These are phyloP conservation scores for Malus hybrid DNA, from an alignment of 331 rosid genomes.

Conservation along the genomic window DNA sequence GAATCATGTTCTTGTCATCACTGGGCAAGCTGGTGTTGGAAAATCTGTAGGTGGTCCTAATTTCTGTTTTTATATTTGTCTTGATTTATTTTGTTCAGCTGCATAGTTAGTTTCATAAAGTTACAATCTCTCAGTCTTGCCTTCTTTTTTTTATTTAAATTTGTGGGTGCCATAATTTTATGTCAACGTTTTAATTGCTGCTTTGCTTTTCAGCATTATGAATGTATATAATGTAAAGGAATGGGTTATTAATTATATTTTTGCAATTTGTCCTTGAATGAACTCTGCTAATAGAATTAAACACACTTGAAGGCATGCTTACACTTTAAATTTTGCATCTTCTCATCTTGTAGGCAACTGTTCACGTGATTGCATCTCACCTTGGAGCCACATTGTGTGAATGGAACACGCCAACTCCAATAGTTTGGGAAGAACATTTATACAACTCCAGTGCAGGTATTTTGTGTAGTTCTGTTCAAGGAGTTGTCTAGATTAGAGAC, in stretches of 20 bases:
- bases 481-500: not conserved
- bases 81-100: not conserved
- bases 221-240: not conserved
- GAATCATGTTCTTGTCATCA: constrained; percentile 59
- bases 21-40: constrained; percentile 89
- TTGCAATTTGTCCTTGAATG: not conserved
- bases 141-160: not conserved
- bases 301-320: not conserved
- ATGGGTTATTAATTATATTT: not conserved
- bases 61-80: constrained; percentile 18
- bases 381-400: constrained; percentile 65
- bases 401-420: constrained; percentile 90
- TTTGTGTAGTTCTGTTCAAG: constrained; percentile 2
- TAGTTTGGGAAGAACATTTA: constrained; percentile 83
- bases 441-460: constrained; percentile 69
- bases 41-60: constrained; percentile 63
- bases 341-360: constrained; percentile 48
- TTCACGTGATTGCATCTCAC: constrained; percentile 69
- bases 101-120: not conserved
- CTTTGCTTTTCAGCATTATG: not conserved
- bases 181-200: not conserved
- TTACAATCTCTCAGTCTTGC: not conserved
- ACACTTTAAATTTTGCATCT: not conserved
- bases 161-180: not conserved
- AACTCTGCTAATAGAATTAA: constrained; percentile 3